Conservation (phyloP, 2,329 filamentous ascomycete genomes). For the Cladophialophora bantiana region DNA sequence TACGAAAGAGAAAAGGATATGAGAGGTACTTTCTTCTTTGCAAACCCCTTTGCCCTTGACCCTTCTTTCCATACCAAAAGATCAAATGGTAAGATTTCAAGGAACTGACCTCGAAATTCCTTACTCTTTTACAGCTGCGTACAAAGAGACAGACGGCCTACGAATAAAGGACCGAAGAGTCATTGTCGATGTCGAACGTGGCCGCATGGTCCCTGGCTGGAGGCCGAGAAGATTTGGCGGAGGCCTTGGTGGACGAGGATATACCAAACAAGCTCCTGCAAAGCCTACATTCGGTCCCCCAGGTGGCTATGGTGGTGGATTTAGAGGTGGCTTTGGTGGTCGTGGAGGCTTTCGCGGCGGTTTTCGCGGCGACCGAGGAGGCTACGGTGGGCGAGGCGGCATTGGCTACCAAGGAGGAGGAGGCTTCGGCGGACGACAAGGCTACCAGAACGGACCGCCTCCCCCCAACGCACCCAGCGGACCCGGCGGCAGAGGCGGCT, state of each 20-base stretch:
- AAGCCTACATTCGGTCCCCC: conserved; percentile 71
- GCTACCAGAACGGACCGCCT: conserved; percentile 47
- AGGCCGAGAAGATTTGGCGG: conserved; percentile 89
- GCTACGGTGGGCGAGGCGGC: conserved; percentile 56
- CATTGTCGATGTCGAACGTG: conserved; percentile 94
- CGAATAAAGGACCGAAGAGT: conserved; percentile 91
- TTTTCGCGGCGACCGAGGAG: conserved; percentile 51
- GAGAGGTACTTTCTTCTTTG: conserved; percentile 78
- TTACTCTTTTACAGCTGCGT: conserved; percentile 75
- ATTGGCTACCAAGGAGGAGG: conserved; percentile 67
- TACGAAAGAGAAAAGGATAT: conserved; percentile 98
- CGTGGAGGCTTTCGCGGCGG: conserved; percentile 52
- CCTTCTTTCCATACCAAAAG: conserved; percentile 32
- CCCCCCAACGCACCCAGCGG: conserved; percentile 54
- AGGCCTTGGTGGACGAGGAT: conserved; percentile 88
- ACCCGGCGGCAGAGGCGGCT: conserved; percentile 62
- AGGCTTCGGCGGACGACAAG: conserved; percentile 51
- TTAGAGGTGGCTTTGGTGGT: conserved; percentile 60
- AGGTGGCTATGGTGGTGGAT: conserved; percentile 63
- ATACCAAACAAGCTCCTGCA: conserved; percentile 80
- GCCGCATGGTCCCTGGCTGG: conserved; percentile 93
- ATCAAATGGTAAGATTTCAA: conserved; percentile 40
- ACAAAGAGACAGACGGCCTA: conserved; percentile 86
- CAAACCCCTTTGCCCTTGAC: conserved; percentile 42
- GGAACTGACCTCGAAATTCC: conserved; percentile 47